Evolutionary conservation across 2,329 filamentous ascomycete species (phyloP), one percentile per base, ranked within the genome.

Genomic region (Monilinia vaccinii-corymbosi): DNA sequence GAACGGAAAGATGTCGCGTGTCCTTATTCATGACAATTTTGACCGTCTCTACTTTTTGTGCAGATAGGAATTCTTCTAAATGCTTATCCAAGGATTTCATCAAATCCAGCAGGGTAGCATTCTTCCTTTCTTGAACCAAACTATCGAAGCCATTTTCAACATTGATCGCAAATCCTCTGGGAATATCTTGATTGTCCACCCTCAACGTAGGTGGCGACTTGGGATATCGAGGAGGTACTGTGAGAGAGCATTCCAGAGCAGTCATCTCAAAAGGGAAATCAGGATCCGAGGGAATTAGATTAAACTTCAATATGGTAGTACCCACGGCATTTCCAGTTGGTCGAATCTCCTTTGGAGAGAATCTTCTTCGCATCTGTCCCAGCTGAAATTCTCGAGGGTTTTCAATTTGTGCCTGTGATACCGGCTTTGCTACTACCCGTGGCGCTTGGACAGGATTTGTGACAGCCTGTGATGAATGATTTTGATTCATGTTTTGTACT

Each of bases 191-290:
- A 69, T 92, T 91, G 61, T 75, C 77, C 55, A 93, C 82, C 21
- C 78, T 79, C 57, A 94, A 75, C 18, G 74, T 76, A 42, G 89
- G 84, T 32, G 75, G 75, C 46, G 74, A 72, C 44, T 75, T 73
- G 21, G 88, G 89, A 72, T 89, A 93, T 21, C 73, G 73, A 11
- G 69, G 71, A 1, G 89, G 89, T 23, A 94, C 78, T 55, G 76
- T 79, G 42, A 94, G 74, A 47, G 83, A 77, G 70, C 88, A 92
- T 45, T 88, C 79, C 36, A 94, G 76, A 44, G 80, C 76, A 31
- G 84, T 79, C 69, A 93, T 76, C 63, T 91, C 87, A 72, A 89
- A 93, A 0, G 89, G 87, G 68, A 94, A 93, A 69, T 94, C 89
- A 0, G 89, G 89, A 70, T 94, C 89, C 7, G 89, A 91, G 6